These are phyloP conservation scores for Alliaria petiolata DNA, from an alignment of 345 rosid genomes.

Conservation along the genomic window DNA sequence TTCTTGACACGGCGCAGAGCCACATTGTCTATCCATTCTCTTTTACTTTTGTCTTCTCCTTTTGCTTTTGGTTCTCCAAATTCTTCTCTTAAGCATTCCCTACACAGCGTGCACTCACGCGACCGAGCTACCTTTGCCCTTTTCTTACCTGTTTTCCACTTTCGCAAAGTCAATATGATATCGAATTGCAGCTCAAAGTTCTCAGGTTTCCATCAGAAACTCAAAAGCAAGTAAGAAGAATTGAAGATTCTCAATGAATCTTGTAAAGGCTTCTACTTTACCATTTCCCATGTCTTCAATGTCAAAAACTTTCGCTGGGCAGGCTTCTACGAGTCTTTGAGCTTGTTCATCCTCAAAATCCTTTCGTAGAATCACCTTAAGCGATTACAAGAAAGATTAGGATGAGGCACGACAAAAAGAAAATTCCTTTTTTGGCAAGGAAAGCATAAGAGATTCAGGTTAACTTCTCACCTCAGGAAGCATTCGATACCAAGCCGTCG, in stretches of 20 bases:
- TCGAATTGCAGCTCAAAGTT: background rate
- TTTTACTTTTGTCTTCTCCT: background rate
- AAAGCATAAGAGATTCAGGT: background rate
- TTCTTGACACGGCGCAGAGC: conserved; percentile 61
- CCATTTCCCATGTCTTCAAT: conserved; percentile 93
- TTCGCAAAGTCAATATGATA: conserved; percentile 15
- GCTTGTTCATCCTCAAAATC: conserved; percentile 58
- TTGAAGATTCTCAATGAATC: conserved; percentile 31
- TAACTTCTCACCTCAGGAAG: conserved; percentile 67
- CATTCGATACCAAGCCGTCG: conserved; percentile 93
- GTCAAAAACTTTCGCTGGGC: conserved; percentile 80
- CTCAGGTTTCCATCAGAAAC: conserved; percentile 1
- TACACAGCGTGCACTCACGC: conserved; percentile 80
- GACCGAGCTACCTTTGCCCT: conserved; percentile 79
- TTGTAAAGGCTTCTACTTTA: conserved; percentile 21
- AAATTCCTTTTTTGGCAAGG: background rate
- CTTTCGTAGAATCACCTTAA: conserved; percentile 58
- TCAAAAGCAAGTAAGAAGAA: background rate
- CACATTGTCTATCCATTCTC: conserved; percentile 57
- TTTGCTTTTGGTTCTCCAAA: background rate
- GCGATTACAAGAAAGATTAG: background rate
- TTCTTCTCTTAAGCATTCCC: conserved; percentile 70
- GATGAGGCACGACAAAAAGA: background rate
- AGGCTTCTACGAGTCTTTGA: conserved; percentile 54
- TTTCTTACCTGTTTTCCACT: conserved; percentile 61